Base-by-base conservation (phyloP, 371 early-diverging fungal species). In the Mortierella polycephala region DNA sequence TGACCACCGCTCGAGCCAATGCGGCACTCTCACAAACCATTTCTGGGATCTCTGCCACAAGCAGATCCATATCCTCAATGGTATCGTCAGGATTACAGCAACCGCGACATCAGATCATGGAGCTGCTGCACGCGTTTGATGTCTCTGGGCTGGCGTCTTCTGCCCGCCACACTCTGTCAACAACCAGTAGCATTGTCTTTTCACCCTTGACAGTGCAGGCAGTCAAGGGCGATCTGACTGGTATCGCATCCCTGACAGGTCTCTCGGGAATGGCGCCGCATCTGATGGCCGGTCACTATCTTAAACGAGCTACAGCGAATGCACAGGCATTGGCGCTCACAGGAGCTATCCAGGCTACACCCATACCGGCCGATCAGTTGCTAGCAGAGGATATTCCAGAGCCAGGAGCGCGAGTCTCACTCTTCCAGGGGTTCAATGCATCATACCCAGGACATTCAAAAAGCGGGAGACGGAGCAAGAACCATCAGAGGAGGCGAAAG, bases 341-440 rank as follows among this genome's bases (percentile, higher is more conserved):
- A 42, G 71, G 77, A 11, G 61, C 71, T 9, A 73, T 71, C 12
- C 81, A 75, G 18, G 57, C 81, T 20, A 66, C 69, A 44, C 79
- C 81, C 8, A 30, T 64, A 30, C 60, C 77, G 1, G 65, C 69
- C 8, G 74, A 83, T n/a, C 85, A 83, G 47, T 74, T 89, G 20
- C 68, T 88, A 23, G 69, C 84, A 41, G 85, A 84, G 18, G 90
- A 90, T 23, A 88, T 90, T 72, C 90, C 90, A 59, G 90, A 88
- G 55, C 75, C 88, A n/a, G 82, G 71, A 18, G 83, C 85, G 18
- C 84, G 88, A n/a, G 82, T 90, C 11, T 87, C 88, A 20, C 72
- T 90, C 30, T 88, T 89, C 57, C 89, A 90, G 74, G 89, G 90
- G 10, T 90, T 89, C 70, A 87, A 85, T 42, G 85, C 88, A 13